Evolutionary conservation across 2,329 filamentous ascomycete genomes (phyloP), one percentile per base, ranked within the genome.

Genomic region (Proliferodiscus dingleyae): DNA sequence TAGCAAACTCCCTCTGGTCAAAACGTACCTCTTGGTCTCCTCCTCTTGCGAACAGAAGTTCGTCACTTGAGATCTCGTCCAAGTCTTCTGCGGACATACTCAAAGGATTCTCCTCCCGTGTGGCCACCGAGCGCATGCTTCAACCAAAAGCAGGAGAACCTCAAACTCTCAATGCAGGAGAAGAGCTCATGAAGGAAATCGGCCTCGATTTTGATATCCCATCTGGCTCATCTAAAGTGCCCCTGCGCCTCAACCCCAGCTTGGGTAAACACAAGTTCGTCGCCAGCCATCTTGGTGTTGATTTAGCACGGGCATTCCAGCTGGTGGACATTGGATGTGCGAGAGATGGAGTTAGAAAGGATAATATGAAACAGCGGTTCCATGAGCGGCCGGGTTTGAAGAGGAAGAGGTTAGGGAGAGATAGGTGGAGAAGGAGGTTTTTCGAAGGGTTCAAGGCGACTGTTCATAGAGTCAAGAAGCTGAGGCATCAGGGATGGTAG

Each of bases 401-500:
- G 76, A 75, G 83, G 66, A 94, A 93, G 79, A 77, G 87, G 59
- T 66, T 89, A 56, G 72, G 70, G 64, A 81, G 78, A 49, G 72
- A 83, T 71, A 73, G 87, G 50, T 89, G 85, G 83, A 74, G 78
- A 63, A 68, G 56, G 52, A 76, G 79, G 49, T 93, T 91, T 67
- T 81, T 78, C 71, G 64, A 65, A 24, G 83, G 81, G 3, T 90
- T 93, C 67, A 74, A 71, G 64, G 74, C 75, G 4, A 78, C 80
- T 9, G 76, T 87, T 6, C 63, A 59, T 32, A 72, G 86, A 54
- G 86, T 89, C 5, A 71, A 77, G 61, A 77, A 86, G 63, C 71
- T 94, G 68, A 84, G 78, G 57, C 78, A 71, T 62, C 87, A 93
- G 68, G 88, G 88, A 2, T 93, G 89, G 87, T 94, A 71, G 52